These are phyloP conservation scores for Botryotinia calthae DNA, from an alignment of 2,329 filamentous ascomycete genomes.

Conservation along the genomic window DNA sequence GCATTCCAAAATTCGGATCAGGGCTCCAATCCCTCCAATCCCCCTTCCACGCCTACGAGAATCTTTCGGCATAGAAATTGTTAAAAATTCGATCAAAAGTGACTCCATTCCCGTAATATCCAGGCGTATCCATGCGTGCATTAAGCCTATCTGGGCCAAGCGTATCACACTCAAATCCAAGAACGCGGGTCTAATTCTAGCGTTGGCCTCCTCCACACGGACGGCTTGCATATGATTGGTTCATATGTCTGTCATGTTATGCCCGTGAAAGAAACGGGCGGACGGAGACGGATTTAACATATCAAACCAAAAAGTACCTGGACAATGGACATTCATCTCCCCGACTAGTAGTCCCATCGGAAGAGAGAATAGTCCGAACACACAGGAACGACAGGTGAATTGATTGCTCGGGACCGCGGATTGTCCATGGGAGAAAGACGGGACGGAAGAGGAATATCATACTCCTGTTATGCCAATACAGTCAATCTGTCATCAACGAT, in stretches of 20 bases:
- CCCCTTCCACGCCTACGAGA: not conserved
- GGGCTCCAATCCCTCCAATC: not conserved
- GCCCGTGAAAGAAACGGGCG: not conserved
- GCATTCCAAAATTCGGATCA: not conserved
- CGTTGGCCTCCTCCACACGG: not conserved
- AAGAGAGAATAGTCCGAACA: not conserved
- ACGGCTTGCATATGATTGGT: not conserved
- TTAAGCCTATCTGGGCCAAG: not conserved
- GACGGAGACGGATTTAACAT: not conserved
- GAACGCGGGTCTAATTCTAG: slow-evolving; percentile 17
- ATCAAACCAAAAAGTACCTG: not conserved
- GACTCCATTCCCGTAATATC: slow-evolving; percentile 8
- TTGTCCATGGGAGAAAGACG: not conserved
- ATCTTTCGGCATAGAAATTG: slow-evolving; percentile 19
- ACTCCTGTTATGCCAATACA: not conserved
- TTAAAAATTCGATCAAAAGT: not conserved
- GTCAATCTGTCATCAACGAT: not conserved
- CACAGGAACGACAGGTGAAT: not conserved
- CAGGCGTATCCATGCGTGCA: not conserved
- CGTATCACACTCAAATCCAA: not conserved
- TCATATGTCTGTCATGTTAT: not conserved
- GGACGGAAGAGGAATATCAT: not conserved
- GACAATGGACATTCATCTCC: no score
- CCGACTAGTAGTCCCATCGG: not conserved
- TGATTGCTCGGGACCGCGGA: not conserved